These are phyloP conservation scores for Ogataea pignaliae DNA, from an alignment of 805 yeast species.

Conservation along the genomic window DNA sequence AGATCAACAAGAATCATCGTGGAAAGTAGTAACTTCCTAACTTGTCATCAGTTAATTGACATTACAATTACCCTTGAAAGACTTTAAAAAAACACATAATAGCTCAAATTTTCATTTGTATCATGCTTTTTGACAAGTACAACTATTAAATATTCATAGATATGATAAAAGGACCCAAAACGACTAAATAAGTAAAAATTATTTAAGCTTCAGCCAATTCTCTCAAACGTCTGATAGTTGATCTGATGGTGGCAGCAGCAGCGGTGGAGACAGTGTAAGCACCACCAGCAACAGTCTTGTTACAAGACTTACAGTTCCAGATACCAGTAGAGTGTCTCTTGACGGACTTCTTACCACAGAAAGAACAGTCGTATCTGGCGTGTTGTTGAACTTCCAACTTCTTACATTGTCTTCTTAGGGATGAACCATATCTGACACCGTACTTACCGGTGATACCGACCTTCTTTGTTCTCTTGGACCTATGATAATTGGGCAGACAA, in stretches of 20 bases:
- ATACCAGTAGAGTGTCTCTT: constrained; percentile 98
- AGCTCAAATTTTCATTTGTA: constrained; percentile 6
- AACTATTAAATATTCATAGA: constrained; percentile 11
- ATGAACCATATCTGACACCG: constrained; percentile 99
- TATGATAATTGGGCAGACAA: constrained; percentile 20
- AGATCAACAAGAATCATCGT: too few relatives aligned
- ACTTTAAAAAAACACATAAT: constrained; percentile 6
- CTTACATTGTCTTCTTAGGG: constrained; percentile 99
- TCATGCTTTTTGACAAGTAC: constrained; percentile 9
- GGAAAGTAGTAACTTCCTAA: too few relatives aligned
- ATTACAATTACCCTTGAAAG: neutral
- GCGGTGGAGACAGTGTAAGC: constrained; percentile 99
- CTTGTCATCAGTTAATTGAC: neutral
- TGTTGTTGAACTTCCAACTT: constrained; percentile 99
- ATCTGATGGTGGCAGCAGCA: constrained; percentile 99
- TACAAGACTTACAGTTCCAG: constrained; percentile 96
- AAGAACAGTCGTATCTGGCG: constrained; percentile 97
- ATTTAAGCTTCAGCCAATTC: constrained; percentile 98
- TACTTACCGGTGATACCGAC: constrained; percentile 99
- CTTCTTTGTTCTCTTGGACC: constrained; percentile 99
- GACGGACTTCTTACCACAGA: constrained; percentile 99
- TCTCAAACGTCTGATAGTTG: constrained; percentile 99
- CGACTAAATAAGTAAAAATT: neutral
- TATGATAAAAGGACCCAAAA: constrained; percentile 6
- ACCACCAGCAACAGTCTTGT: constrained; percentile 99